phyloP scores from a whole-genome alignment of 306 rosid genomes.

The Acacia melanoxylon region DNA sequence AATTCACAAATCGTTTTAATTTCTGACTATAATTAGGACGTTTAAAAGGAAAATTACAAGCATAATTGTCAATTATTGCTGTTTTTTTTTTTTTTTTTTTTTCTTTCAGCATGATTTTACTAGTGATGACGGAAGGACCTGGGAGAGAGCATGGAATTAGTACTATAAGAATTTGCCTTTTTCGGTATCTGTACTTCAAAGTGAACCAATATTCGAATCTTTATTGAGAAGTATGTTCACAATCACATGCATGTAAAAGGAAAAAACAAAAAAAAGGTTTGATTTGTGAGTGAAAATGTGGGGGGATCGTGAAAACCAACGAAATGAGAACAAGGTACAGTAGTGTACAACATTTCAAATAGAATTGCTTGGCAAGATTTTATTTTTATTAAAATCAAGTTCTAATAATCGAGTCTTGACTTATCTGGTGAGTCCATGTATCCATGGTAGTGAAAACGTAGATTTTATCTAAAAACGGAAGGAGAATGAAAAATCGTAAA shows the following conservation, averaged over 20 bases:
- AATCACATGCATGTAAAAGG: no score
- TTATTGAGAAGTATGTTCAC: no score
- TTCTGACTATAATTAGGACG: not conserved
- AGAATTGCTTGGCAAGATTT: not conserved
- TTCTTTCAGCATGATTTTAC: not conserved
- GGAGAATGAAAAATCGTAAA: no score
- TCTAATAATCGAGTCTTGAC: not conserved
- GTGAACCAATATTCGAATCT: no score
- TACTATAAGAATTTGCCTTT: not conserved
- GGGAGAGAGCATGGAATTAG: not conserved
- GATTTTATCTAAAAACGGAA: no score
- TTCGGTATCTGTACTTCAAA: no score
- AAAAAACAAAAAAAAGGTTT: accelerated
- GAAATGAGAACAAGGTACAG: no score
- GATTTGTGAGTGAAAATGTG: no score
- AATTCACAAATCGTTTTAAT: not conserved
- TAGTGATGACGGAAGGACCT: not conserved
- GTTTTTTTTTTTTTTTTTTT: not conserved
- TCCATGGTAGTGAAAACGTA: no score
- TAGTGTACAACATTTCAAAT: not conserved
- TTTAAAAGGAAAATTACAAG: not conserved
- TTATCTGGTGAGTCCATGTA: not conserved
- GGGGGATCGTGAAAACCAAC: no score
- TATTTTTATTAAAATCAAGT: not conserved
- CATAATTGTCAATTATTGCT: not conserved